Conservation (phyloP, 352 stramenopile genomes). For the Thalassiosira pacifica region DNA sequence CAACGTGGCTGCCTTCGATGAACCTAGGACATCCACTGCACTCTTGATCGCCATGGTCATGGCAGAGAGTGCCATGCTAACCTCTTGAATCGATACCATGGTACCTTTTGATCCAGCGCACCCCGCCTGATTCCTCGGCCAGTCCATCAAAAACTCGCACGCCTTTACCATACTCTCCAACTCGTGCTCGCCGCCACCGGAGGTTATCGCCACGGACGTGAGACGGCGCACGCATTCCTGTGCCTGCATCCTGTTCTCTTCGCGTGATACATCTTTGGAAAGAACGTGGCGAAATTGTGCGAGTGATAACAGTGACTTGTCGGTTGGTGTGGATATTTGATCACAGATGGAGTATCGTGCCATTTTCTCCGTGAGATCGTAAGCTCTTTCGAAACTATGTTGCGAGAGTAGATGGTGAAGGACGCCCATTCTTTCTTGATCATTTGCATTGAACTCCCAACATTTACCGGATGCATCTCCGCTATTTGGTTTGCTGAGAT, state of each 20-base stretch:
- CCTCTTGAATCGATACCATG: conserved; percentile 50
- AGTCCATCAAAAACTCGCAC: conserved; percentile 65
- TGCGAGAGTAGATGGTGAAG: conserved; percentile 50
- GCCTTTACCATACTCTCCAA: conserved; percentile 62
- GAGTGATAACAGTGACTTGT: conserved; percentile 63
- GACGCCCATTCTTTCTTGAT: conserved; percentile 25
- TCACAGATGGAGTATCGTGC: background rate
- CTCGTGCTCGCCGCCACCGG: conserved; percentile 47
- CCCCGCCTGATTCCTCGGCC: conserved; percentile 28
- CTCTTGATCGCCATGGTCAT: conserved; percentile 54
- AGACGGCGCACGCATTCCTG: conserved; percentile 69
- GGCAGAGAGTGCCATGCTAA: conserved; percentile 58
- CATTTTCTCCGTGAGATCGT: conserved; percentile 25
- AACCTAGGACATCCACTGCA: conserved; percentile 42
- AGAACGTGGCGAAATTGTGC: conserved; percentile 64
- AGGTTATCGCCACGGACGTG: conserved; percentile 39
- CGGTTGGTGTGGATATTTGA: conserved; percentile 38
- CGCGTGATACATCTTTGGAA: conserved; percentile 32
- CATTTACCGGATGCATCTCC: conserved; percentile 7
- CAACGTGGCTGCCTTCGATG: conserved; percentile 45
- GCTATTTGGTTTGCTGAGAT: too few species aligned
- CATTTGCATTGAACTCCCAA: conserved; percentile 50
- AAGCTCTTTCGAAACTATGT: conserved; percentile 47
- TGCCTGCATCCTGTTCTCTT: conserved; percentile 43
- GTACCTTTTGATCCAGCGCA: background rate